Conservation (phyloP, 139 green algal genomes). For the Chlamydomonas eustigma region DNA sequence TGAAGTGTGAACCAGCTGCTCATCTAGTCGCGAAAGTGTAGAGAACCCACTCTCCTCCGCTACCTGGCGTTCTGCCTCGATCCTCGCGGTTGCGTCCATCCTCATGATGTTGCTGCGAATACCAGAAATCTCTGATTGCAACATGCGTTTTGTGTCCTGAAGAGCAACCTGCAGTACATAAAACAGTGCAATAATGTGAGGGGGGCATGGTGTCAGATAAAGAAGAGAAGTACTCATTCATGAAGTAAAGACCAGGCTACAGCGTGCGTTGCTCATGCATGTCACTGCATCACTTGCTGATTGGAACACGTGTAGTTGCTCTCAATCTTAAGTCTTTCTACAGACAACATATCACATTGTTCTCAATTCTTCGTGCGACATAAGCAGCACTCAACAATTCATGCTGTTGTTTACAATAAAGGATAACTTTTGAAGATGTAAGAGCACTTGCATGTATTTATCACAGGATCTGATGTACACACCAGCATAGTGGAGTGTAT, state of each 20-base stretch:
- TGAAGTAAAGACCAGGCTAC: background rate
- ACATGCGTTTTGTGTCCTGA: slow-evolving; percentile 27
- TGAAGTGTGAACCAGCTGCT: slow-evolving; percentile 39
- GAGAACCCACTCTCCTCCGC: slow-evolving; percentile 23
- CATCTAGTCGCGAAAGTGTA: slow-evolving; percentile 37
- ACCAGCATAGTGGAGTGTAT: slow-evolving; percentile 9
- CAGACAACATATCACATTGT: no score
- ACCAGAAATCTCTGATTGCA: slow-evolving; percentile 17
- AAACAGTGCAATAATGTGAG: background rate
- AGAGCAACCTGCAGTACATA: background rate
- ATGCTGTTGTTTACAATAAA: no score
- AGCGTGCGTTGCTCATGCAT: background rate
- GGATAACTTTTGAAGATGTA: background rate
- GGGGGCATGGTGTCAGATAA: background rate
- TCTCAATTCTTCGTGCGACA: no score
- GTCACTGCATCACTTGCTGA: no score
- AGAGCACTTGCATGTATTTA: no score
- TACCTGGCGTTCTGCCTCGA: background rate
- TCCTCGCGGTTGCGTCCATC: slow-evolving; percentile 13
- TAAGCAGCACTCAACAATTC: no score
- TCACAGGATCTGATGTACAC: no score
- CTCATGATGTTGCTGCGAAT: slow-evolving; percentile 20
- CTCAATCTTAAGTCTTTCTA: no score
- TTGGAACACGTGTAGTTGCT: no score
- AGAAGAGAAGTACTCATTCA: background rate